phyloP scores from a whole-genome alignment of 495 filamentous ascomycete species.

The Aspergillus mulundensis region DNA sequence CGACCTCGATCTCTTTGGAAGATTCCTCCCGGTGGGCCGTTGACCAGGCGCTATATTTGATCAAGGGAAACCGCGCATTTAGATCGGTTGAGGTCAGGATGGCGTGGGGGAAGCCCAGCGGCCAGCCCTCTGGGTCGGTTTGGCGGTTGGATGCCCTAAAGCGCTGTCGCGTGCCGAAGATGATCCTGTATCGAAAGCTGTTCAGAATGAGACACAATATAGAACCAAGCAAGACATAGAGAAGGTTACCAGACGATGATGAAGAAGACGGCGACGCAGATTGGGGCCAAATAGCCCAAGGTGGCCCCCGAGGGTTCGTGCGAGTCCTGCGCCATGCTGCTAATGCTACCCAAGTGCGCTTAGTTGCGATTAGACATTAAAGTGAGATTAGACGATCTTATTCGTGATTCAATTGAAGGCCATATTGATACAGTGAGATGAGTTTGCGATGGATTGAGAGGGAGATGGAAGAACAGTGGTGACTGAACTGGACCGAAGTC shows the following conservation, averaged over 20 bases:
- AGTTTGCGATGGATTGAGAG: not conserved
- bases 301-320: slow-evolving; percentile 2
- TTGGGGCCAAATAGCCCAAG: slow-evolving; percentile 16
- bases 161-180: slow-evolving; percentile 14
- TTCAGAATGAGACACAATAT: slow-evolving; percentile 3
- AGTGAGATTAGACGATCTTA: not conserved
- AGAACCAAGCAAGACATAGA: not conserved
- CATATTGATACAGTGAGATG: not conserved
- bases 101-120: slow-evolving; percentile 2
- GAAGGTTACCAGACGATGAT: slow-evolving; percentile 12
- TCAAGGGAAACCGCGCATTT: slow-evolving; percentile 82
- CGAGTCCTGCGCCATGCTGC: slow-evolving; percentile 2
- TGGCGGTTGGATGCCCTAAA: not conserved
- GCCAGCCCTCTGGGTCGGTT: slow-evolving; percentile 13
- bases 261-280: slow-evolving; percentile 17
- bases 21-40: slow-evolving; percentile 21
- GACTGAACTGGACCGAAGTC: not conserved
- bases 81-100: slow-evolving; percentile 51
- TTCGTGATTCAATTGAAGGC: not conserved
- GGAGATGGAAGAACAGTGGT: not conserved
- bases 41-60: slow-evolving; percentile 86
- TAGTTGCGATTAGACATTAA: not conserved
- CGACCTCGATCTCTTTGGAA: not conserved
- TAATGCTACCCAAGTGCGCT: not conserved
- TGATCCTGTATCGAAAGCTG: slow-evolving; percentile 12